Evolutionary conservation across 1,284 basidiomycete species (phyloP), one percentile per base, ranked within the genome.

Genomic region (Rhodotorula sp.): DNA sequence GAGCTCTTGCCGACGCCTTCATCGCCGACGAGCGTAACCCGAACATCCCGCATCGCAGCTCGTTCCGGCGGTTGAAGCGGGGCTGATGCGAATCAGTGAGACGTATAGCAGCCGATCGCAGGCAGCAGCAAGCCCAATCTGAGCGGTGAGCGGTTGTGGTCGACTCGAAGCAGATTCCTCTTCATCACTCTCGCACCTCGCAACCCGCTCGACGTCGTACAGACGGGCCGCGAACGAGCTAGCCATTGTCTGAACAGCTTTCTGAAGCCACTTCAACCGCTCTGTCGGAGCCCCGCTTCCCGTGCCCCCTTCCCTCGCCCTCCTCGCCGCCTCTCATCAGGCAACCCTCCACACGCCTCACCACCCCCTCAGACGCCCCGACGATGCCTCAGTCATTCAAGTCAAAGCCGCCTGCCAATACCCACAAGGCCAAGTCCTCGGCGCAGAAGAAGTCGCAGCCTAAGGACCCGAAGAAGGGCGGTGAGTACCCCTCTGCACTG

Each of bases 1-100:
- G 91, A 92, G 80, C 91, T 93, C 84, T 95, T 95, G 74, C 92
- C 92, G 76, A 94, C 92, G 75, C 90, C 90, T 83, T 94, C 92
- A 82, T 97, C 94, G 74, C 94, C 94, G 70, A 95, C 92, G 78
- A 97, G 86, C 74, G 95, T 87, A 79, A 96, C 94, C 76, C 94
- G 87, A 62, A 94, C 90, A 86, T 94, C 91, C 80, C 90, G 58
- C 60, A 62, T 62, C 22, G n/a, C 52, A 17, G 29, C 30, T 54
- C 6, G 29, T 22, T 32, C 39, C 39, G 39, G 11, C 39, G 39
- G 2, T 44, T 15, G 2, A 13, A 15, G 13, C 39, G 39, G 39
- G 39, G n/a, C n/a, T n/a, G n/a, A n/a, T 44, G 4, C 11, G 39
- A 15, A 8, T 10, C 39, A 13, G 11, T 44, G 39, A 44, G 39